These are phyloP conservation scores for Fusarium sp. DNA, from an alignment of 2,329 filamentous ascomycete genomes.

Conservation along the genomic window DNA sequence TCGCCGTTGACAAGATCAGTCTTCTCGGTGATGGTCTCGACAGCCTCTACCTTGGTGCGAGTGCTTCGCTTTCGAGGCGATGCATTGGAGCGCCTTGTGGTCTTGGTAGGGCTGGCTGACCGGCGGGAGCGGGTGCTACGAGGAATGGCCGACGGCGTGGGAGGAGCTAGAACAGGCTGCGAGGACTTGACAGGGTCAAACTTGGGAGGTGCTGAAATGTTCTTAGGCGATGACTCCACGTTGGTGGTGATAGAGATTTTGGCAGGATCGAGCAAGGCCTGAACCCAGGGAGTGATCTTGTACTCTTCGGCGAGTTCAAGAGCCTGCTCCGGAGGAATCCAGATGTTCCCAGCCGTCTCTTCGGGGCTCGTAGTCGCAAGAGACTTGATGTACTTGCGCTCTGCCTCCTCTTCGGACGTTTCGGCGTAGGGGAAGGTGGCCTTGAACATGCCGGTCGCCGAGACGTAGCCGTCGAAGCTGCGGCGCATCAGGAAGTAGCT, in stretches of 20 bases:
- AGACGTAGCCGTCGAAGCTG: conserved; percentile 87
- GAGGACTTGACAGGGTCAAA: conserved; percentile 71
- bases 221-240: conserved; percentile 79
- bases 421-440: conserved; percentile 87
- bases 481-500: conserved; percentile 98
- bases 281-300: conserved; percentile 87
- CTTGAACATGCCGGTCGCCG: conserved; percentile 94
- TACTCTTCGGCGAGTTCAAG: conserved; percentile 90
- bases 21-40: conserved; percentile 51
- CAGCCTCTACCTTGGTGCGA: conserved; percentile 60
- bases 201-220: conserved; percentile 85
- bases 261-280: conserved; percentile 90
- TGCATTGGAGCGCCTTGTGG: conserved; percentile 61
- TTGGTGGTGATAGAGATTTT: conserved; percentile 77
- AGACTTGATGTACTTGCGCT: conserved; percentile 88
- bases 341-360: conserved; percentile 96
- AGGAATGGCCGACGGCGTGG: conserved; percentile 63
- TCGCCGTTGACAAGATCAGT: conserved; percentile 52
- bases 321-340: conserved; percentile 89
- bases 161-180: conserved; percentile 63
- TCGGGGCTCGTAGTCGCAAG: conserved; percentile 86
- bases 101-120: conserved; percentile 72
- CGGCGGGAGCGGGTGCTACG: conserved; percentile 67
- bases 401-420: conserved; percentile 78
- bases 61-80: conserved; percentile 70